Evolutionary conservation across 169 alveolate genomes (phyloP).

Genomic region (Plasmodium gonderi): DNA sequence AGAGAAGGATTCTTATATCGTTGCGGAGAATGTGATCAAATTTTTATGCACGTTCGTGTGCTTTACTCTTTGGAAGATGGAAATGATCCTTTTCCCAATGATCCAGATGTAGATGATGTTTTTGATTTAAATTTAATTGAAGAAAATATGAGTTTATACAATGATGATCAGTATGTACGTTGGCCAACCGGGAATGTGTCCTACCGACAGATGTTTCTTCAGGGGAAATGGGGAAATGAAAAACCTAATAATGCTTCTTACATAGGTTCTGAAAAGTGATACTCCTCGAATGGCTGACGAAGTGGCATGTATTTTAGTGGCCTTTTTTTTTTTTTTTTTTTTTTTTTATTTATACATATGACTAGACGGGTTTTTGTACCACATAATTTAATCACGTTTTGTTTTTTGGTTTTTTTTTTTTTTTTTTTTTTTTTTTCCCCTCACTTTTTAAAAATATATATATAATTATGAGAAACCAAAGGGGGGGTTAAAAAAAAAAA

Average conservation of each 20-base stretch:
- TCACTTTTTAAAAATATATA: no score
- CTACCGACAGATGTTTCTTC: conserved; percentile 83
- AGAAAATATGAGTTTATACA: conserved; percentile 88
- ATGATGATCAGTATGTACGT: conserved; percentile 85
- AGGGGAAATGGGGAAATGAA: conserved; percentile 77
- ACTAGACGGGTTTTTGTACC: no score
- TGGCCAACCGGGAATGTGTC: conserved; percentile 90
- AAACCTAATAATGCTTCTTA: conserved; percentile 1
- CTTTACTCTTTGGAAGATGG: conserved; percentile 88
- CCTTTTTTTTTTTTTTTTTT: no score
- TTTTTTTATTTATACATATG: no score
- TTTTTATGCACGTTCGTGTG: conserved; percentile 92
- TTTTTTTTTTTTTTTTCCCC: no score
- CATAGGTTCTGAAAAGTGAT: conserved; percentile 2
- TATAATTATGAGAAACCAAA: no score
- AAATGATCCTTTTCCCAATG: conserved; percentile 89
- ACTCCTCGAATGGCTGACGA: no score
- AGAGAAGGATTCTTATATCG: conserved; percentile 92
- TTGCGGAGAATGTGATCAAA: conserved; percentile 94
- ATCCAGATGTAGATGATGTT: conserved; percentile 90
- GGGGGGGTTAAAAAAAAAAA: no score
- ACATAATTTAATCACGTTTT: no score
- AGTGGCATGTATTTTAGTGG: no score
- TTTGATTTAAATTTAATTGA: conserved; percentile 87
- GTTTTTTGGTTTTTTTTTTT: no score